Conservation (phyloP, 1,139 yeast species). For the Meyerozyma sp. region DNA sequence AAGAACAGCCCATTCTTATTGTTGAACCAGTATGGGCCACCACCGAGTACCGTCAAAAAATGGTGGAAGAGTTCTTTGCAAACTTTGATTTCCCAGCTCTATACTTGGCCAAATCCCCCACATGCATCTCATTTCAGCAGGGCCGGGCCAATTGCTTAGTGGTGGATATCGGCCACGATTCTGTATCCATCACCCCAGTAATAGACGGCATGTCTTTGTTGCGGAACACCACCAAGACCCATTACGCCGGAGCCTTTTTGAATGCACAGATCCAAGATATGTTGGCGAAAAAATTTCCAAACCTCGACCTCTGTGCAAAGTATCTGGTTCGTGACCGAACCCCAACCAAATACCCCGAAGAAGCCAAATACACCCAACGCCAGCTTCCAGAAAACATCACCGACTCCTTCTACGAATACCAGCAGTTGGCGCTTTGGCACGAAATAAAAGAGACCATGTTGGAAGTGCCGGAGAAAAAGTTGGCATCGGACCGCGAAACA, state of each 20-base stretch:
- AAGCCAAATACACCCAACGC: conserved; percentile 26
- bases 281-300: conserved; percentile 20
- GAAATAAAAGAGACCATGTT: conserved; percentile 65
- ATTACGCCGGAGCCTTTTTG: conserved; percentile 58
- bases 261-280: conserved; percentile 38
- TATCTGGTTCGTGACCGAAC: conserved; percentile 16
- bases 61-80: conserved; percentile 76
- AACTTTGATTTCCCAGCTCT: conserved; percentile 76
- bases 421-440: conserved; percentile 34
- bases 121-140: conserved; percentile 87
- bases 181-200: conserved; percentile 83
- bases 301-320: conserved; percentile 13
- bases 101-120: conserved; percentile 79
- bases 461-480: conserved; percentile 46
- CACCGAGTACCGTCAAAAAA: conserved; percentile 58
- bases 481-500: conserved; percentile 20
- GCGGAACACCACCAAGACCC: conserved; percentile 64
- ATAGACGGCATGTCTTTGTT: conserved; percentile 86
- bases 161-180: conserved; percentile 87
- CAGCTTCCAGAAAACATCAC: conserved; percentile 30
- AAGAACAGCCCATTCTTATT: conserved; percentile 69
- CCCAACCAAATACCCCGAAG: conserved; percentile 29
- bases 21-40: conserved; percentile 90
- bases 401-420: conserved; percentile 33
- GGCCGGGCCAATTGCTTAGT: conserved; percentile 93